Evolutionary conservation across 768 basidiomycete genomes (phyloP), one percentile per base, ranked within the genome.

Genomic region (Xerocomellus dryophilus): DNA sequence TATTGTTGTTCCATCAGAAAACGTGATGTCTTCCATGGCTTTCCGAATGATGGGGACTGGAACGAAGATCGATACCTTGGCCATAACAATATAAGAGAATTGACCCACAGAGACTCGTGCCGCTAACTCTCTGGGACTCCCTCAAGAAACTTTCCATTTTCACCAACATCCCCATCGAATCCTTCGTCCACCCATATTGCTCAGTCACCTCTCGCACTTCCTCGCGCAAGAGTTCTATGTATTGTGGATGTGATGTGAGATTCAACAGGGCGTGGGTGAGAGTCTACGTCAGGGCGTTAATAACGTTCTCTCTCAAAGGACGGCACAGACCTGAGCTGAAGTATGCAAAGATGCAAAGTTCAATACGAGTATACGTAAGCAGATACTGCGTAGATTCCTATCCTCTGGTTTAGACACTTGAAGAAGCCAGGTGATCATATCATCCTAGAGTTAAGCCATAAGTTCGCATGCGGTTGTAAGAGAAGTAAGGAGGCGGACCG

Each of bases 81-180:
- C 11, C 21, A 31, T 8, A 11, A 31, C 14, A 12, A 41, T 17
- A 34, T 18, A 7, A 29, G 39, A 17, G 34, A 38, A 47, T 20
- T 15, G 46, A 61, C 73, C 7, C 53, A 74, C 74, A 61, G 32
- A 67, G 61, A 36, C 60, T 70, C 20, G 73, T 65, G 10, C 71
- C 70, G 7, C 68, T 71, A 12, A 70, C 27, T 29, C 77, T 68
- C 56, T 73, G 69, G 3, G 72, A 71, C 55, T 78, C 77, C 47
- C 71, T 73, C 48, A 79, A 47, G 58, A 79, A 77, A 47, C 76
- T 78, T 50, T 78, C 76, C 50, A 76, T 60, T 59, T 72, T 71
- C 54, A 67, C 63, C 59, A 75, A 54, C 54, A 63, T 69, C 8
- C 53, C 62, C 61, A 77, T 66, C 12, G 66, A 65, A 25, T 57